Base-by-base conservation (phyloP, 352 stramenopile genomes). In the Phytopythium litorale region DNA sequence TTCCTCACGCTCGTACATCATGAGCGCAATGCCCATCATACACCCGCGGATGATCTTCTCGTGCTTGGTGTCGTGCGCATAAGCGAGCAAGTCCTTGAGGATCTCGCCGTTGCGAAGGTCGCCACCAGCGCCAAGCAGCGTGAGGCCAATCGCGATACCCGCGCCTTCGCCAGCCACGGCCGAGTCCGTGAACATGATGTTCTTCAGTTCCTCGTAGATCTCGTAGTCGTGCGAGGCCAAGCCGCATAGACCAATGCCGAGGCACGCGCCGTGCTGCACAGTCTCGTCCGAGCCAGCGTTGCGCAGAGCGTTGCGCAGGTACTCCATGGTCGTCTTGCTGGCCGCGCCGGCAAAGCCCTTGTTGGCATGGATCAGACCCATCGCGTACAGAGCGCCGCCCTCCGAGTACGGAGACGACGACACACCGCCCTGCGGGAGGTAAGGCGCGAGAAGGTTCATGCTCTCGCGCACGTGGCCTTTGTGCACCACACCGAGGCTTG, bases 31-130 rank as follows among this genome's bases (percentile, higher is more conserved):
- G 55, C 96, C 96, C 81, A 99, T 97, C 32, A 98, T 91, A 62
- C 98, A 95, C 30, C 97, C 98, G 38, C 97, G 95, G 66, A 99
- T 99, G 68, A 99, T 99, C 75, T 99, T 99, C 76, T 99, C 98
- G 81, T 99, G 97, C 62, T 98, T 94, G 16, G 97, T 99, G 67
- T 99, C 97, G 65, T 98, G 89, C 19, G 97, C 94, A 70, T 99
- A 99, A 40, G 94, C 92, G n/a, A 99, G 78, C 60, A 99, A 75
- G 63, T 99, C 96, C 63, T 92, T 96, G 30, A 96, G 69, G 51
- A 94, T 92, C 25, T 93, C 84, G 37, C 80, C 81, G 55, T 91
- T 88, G 43, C 79, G 82, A 60, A 86, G 88, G 53, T 97, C 86
- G 53, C 89, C 85, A 38, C 96, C 96, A 58, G 87, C 93, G n/a